Base-by-base conservation (phyloP, 805 yeast genomes). In the Wickerhamiella cacticola region DNA sequence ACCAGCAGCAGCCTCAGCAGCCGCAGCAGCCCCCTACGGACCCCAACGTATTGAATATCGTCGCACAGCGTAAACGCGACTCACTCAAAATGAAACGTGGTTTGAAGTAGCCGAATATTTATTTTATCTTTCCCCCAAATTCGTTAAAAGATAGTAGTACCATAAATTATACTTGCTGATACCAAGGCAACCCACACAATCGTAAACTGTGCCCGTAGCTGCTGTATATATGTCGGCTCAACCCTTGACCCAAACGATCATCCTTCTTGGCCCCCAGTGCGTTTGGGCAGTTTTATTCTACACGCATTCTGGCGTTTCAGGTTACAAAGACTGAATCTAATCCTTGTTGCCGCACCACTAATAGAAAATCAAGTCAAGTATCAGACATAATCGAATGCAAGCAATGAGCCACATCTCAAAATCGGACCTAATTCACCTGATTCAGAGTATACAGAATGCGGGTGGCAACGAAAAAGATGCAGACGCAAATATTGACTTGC, bases 51-150 rank as follows among this genome's bases (percentile, higher is more conserved):
- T 61, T 55, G 54, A 73, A 73, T 52, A 71, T 67, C 24, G 74
- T 77, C 1, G 68, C 73, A 23, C 70, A 70, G 52, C 64, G 78
- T 51, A 74, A 74, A 57, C 68, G 79, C 54, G 78, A 74, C 52
- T 68, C 74, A 53, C 57, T 74, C 52, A 70, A 73, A 49, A 57
- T 73, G 55, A 74, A 74, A 57, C 68, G 78, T 56, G 64, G 64
- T 31, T 25, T 48, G 26, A 41, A 48, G 41, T 44, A 44, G 28
- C 29, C 19, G 29, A 16, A 16, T 33, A 31, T 33, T 43, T 43
- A 43, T 43, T 39, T 5, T 19, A 35, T 22, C 40, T 22, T 35
- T 35, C 16, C 8, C 12, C 25, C 25, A n/a, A n/a, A n/a, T n/a
- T n/a, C 25, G 8, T 34, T 12, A 9, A 34, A 12, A 34, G 19